These are phyloP conservation scores for Ogataea minuta DNA, from an alignment of 805 yeast species.

Conservation along the genomic window DNA sequence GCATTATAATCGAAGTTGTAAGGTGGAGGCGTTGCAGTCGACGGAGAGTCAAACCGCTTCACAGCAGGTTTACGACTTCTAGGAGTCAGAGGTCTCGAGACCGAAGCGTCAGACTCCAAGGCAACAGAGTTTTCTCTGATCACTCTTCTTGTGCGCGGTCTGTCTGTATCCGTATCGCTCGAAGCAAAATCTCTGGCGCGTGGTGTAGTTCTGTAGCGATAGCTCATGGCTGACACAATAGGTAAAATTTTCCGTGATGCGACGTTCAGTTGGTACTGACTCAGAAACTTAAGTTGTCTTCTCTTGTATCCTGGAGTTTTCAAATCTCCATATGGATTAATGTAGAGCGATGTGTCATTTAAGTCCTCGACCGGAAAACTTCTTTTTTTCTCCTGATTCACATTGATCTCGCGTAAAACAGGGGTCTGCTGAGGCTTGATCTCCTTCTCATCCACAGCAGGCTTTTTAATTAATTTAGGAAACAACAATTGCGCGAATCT, in stretches of 20 bases:
- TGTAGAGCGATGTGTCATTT: constrained; percentile 42
- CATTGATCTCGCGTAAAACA: constrained; percentile 1
- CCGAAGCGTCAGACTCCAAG: constrained; percentile 32
- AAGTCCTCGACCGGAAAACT: constrained; percentile 49
- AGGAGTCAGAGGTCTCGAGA: constrained; percentile 36
- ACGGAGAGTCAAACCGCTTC: constrained; percentile 20
- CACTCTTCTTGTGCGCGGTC: constrained; percentile 60
- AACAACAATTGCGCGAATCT: constrained; percentile 29
- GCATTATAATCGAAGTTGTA: constrained; percentile 61
- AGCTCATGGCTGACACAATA: constrained; percentile 17
- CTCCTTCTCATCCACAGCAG: constrained; percentile 12
- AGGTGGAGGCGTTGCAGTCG: constrained; percentile 43
- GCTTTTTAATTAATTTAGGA: constrained; percentile 24
- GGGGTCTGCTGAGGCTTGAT: constrained; percentile 7
- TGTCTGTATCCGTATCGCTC: constrained; percentile 42
- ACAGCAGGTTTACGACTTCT: constrained; percentile 36
- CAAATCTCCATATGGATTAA: constrained; percentile 51
- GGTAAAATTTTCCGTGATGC: constrained; percentile 16
- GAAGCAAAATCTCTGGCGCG: constrained; percentile 27
- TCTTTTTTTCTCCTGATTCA: constrained; percentile 14
- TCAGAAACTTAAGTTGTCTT: constrained; percentile 50
- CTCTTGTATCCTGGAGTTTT: constrained; percentile 43
- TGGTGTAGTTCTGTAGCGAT: constrained; percentile 30
- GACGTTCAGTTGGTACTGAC: constrained; percentile 43
- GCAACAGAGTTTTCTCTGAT: constrained; percentile 39